Evolutionary conservation across 306 rosid species (phyloP).

Genomic region (Rubus parviflorus): DNA sequence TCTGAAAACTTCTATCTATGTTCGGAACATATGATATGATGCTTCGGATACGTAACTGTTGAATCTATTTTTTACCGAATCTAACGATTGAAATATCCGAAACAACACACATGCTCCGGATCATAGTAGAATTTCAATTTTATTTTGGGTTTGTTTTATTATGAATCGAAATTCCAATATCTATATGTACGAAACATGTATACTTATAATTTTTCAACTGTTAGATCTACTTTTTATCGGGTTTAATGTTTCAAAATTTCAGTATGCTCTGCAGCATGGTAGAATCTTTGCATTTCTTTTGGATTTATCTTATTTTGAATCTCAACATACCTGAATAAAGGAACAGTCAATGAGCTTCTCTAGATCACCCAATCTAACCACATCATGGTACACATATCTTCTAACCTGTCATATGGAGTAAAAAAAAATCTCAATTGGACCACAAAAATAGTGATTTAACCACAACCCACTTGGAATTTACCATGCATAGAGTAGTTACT

Average conservation of each 20-base stretch:
- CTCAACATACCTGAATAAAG: conserved; percentile 64
- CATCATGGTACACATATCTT: conserved; percentile 94
- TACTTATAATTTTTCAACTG: neutral
- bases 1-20: neutral
- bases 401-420: conserved; percentile 59
- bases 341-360: conserved; percentile 91
- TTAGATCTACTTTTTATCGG: neutral
- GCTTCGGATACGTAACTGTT: too few relatives aligned
- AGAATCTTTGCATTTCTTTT: neutral
- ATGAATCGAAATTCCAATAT: too few relatives aligned
- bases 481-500: neutral
- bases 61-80: too few relatives aligned
- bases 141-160: too few relatives aligned
- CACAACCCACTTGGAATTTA: conserved; percentile 1
- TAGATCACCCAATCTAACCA: conserved; percentile 81
- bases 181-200: too few relatives aligned
- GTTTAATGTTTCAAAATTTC: neutral
- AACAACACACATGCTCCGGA: too few relatives aligned
- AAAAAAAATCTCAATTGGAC: conserved; percentile 12
- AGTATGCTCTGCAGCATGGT: neutral
- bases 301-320: neutral
- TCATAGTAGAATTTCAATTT: too few relatives aligned
- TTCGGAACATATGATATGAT: neutral
- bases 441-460: neutral
- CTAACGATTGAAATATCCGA: too few relatives aligned